Conservation (phyloP, 2,329 filamentous ascomycete species). For the Fusarium sp. region DNA sequence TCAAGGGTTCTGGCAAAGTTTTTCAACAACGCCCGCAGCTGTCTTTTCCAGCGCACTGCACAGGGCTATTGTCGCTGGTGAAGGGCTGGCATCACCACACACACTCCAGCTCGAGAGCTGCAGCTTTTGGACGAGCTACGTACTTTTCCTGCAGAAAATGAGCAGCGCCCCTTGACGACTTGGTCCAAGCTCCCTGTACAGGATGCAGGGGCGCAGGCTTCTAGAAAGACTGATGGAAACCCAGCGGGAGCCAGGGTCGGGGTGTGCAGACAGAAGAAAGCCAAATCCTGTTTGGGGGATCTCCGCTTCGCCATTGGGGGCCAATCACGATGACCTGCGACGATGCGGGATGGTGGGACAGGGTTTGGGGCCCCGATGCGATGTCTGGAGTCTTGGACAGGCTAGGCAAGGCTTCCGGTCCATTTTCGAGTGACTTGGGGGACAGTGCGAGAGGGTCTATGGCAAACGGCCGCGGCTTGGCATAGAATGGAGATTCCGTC, state of each 20-base stretch:
- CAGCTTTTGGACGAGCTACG: constrained; percentile 30
- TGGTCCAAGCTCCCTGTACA: constrained; percentile 48
- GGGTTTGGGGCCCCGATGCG: constrained; percentile 40
- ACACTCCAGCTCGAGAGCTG: constrained; percentile 12
- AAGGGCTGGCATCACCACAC: constrained; percentile 13
- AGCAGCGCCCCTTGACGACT: constrained; percentile 27
- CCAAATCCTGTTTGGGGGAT: constrained; percentile 45
- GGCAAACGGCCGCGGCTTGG: constrained; percentile 36
- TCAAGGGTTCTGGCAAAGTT: constrained; percentile 13
- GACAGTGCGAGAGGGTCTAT: constrained; percentile 48
- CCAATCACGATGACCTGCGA: constrained; percentile 43
- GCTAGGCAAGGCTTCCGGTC: constrained; percentile 52
- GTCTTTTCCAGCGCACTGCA: constrained; percentile 16
- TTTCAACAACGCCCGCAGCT: constrained; percentile 13
- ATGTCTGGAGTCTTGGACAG: constrained; percentile 43
- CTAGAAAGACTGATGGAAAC: constrained; percentile 50
- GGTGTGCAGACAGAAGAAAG: constrained; percentile 34
- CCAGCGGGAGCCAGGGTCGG: constrained; percentile 37
- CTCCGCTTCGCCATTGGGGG: constrained; percentile 11
- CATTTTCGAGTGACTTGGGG: constrained; percentile 52
- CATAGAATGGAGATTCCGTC: constrained; percentile 18
- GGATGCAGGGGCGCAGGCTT: constrained; percentile 50
- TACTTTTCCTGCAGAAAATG: constrained; percentile 32
- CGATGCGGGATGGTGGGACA: constrained; percentile 47
- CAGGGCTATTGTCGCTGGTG: constrained; percentile 9